Evolutionary conservation across 164 flowering plant species (phyloP).

Genomic region (Vitis riparia): DNA sequence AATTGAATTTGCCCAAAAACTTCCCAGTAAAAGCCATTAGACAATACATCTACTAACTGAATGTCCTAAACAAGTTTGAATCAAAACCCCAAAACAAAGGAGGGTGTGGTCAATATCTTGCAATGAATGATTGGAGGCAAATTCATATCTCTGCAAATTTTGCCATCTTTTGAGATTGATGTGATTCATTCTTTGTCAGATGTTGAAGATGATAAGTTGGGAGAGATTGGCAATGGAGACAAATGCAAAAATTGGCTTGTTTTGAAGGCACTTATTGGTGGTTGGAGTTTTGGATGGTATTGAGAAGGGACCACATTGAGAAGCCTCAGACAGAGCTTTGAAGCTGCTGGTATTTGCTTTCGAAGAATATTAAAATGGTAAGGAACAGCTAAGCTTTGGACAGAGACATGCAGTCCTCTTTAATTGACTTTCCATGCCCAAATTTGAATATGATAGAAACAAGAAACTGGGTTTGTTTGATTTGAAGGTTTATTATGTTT

Average conservation of each 20-base stretch:
- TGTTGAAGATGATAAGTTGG: slow-evolving; percentile 7
- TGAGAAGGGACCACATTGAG: slow-evolving; percentile 16
- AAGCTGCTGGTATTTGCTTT: slow-evolving; percentile 20
- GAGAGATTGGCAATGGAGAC: slow-evolving; percentile 5
- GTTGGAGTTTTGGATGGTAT: slow-evolving; percentile 18
- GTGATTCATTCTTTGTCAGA: slow-evolving; percentile 13
- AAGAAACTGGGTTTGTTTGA: too few relatives aligned
- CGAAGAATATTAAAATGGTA: slow-evolving; percentile 10
- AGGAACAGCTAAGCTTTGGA: slow-evolving; percentile 32
- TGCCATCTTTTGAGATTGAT: slow-evolving; percentile 12
- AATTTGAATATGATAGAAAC: background rate
- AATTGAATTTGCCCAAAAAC: background rate
- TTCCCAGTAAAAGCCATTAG: background rate
- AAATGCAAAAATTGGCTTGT: slow-evolving; percentile 18
- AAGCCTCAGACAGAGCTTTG: background rate
- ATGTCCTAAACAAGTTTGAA: background rate
- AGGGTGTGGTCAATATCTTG: background rate
- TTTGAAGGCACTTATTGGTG: slow-evolving; percentile 8
- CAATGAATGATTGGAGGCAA: slow-evolving; percentile 10
- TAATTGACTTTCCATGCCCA: slow-evolving; percentile 6
- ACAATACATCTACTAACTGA: background rate
- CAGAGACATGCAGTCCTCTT: slow-evolving; percentile 11
- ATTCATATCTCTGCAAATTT: background rate
- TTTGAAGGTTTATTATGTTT: too few relatives aligned
- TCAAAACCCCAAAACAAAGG: background rate